Conservation (phyloP, 2,329 filamentous ascomycete genomes). For the Phialemoniopsis sp. region DNA sequence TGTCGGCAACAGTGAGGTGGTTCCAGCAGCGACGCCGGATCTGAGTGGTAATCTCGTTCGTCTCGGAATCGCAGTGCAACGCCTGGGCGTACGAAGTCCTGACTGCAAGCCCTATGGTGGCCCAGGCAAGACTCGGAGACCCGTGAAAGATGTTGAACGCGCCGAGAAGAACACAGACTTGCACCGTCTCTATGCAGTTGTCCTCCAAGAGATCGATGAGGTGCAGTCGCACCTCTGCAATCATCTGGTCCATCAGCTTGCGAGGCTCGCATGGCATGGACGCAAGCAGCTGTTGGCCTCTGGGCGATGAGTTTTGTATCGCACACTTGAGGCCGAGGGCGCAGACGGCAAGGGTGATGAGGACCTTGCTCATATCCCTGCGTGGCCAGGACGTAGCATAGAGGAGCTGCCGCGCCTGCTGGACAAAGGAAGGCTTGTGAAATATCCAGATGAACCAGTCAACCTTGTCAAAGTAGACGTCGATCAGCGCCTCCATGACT, state of each 20-base stretch:
- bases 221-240: slow-evolving; percentile 8
- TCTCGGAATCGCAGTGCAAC: slow-evolving; percentile 9
- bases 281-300: slow-evolving; percentile 1
- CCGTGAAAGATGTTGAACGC: slow-evolving; percentile 10
- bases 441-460: slow-evolving; percentile 14
- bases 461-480: slow-evolving; percentile 12
- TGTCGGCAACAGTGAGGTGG: slow-evolving; percentile 19
- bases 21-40: slow-evolving; percentile 23
- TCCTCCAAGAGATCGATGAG: slow-evolving; percentile 10
- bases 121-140: slow-evolving; percentile 9
- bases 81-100: slow-evolving; percentile 10
- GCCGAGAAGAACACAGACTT: slow-evolving; percentile 8
- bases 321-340: slow-evolving; percentile 10
- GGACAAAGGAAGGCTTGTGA: slow-evolving; percentile 11
- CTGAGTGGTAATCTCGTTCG: slow-evolving; percentile 9
- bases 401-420: slow-evolving; percentile 8
- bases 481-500: slow-evolving; percentile 8
- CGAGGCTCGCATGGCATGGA: slow-evolving; percentile 3
- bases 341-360: slow-evolving; percentile 7
- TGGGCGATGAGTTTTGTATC: slow-evolving; percentile 7
- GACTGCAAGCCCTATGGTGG: slow-evolving; percentile 11
- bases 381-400: background rate
- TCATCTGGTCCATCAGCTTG: slow-evolving; percentile 6
- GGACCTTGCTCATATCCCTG: slow-evolving; percentile 7
- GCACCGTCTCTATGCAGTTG: slow-evolving; percentile 8